Conservation (phyloP, 257 asterid species). For the Primulina eburnea region DNA sequence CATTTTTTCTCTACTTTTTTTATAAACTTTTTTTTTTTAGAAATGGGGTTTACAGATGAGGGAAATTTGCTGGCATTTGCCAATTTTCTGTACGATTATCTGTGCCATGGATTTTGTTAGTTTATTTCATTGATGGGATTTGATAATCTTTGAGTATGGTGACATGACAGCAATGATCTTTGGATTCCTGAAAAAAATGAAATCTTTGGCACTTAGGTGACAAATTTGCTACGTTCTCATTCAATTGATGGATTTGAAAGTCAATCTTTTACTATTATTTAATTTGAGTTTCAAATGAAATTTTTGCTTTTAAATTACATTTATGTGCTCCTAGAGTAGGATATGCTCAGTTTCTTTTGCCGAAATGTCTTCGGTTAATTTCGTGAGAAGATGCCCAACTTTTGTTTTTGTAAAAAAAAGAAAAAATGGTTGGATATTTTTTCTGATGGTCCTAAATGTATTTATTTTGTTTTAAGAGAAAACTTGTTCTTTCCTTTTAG, state of each 20-base stretch:
- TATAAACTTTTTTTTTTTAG: not conserved
- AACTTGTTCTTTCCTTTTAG: not conserved
- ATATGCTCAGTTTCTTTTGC: constrained; percentile 3
- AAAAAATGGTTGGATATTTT: no score
- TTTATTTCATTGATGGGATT: not conserved
- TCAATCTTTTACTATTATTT: not conserved
- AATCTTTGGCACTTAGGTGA: not conserved
- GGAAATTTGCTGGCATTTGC: not conserved
- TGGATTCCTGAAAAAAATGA: not conserved
- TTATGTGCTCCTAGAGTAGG: not conserved
- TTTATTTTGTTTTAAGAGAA: not conserved
- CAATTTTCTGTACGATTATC: not conserved
- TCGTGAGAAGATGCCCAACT: not conserved
- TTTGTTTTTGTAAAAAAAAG: not conserved
- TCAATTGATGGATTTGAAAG: constrained; percentile 2
- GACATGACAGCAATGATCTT: not conserved
- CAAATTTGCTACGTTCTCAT: constrained; percentile 1
- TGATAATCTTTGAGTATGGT: constrained; percentile 1
- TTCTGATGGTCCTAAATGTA: no score
- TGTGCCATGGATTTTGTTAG: not conserved
- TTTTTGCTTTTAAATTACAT: not conserved
- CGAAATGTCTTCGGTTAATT: constrained; percentile 1
- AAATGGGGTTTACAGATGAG: not conserved
- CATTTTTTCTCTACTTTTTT: no score
- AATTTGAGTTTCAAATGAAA: not conserved